Evolutionary conservation across 2,329 filamentous ascomycete genomes (phyloP).

Genomic region (Aaosphaeria arxii): DNA sequence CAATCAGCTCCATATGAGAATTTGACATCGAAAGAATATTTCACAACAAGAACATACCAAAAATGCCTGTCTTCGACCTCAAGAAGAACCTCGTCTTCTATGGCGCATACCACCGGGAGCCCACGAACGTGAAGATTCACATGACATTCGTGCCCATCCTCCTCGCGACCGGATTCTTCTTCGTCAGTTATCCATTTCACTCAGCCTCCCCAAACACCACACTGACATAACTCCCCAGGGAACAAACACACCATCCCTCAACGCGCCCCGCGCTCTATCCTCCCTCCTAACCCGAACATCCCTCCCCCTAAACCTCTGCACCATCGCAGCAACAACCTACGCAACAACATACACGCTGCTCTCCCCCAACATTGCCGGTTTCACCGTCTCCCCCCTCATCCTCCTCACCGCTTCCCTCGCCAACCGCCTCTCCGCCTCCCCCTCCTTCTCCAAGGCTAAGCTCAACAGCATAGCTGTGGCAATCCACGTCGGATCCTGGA

Average conservation of each 20-base stretch:
- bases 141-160: conserved; percentile 75
- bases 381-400: conserved; percentile 69
- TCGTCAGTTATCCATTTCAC: conserved; percentile 54
- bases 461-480: conserved; percentile 63
- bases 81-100: conserved; percentile 46
- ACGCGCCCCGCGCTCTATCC: conserved; percentile 20
- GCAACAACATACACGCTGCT: conserved; percentile 83
- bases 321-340: conserved; percentile 60
- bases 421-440: conserved; percentile 62
- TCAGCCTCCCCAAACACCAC: background rate
- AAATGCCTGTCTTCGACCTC: conserved; percentile 17
- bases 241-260: conserved; percentile 53
- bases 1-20: too few relatives aligned
- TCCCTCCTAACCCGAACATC: conserved; percentile 32
- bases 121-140: conserved; percentile 73
- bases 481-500: conserved; percentile 73
- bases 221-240: conserved; percentile 39
- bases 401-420: conserved; percentile 68
- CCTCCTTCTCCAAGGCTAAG: conserved; percentile 39
- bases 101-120: conserved; percentile 77
- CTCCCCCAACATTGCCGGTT: conserved; percentile 79
- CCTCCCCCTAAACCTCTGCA: conserved; percentile 42
- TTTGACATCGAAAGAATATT: too few relatives aligned
- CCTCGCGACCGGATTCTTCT: conserved; percentile 65
- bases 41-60: too few relatives aligned